phyloP scores from a whole-genome alignment of 441 rosid species.

The Adansonia gregorii region DNA sequence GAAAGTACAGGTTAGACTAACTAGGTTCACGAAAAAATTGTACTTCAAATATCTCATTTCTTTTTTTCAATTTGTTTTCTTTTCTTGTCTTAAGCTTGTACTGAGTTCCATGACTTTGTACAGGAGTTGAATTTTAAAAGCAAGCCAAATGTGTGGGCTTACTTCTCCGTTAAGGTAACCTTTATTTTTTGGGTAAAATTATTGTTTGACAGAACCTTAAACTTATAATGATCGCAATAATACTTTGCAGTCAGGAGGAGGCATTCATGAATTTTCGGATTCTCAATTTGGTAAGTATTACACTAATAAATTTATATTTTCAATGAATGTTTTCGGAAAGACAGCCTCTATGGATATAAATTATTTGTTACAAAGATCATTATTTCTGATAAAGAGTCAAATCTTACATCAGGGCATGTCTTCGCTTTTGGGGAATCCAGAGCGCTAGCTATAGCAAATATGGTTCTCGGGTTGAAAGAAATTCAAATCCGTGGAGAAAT shows the following conservation, averaged over 20 bases:
- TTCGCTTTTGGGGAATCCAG: conserved; percentile 99
- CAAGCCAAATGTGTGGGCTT: conserved; percentile 99
- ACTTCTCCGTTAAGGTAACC: conserved; percentile 98
- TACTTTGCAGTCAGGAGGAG: conserved; percentile 97
- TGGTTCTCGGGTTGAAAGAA: conserved; percentile 99
- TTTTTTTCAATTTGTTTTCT: conserved; percentile 18
- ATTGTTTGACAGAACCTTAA: conserved; percentile 28
- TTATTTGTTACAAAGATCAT: conserved; percentile 20
- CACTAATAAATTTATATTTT: conserved; percentile 19
- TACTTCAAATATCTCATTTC: conserved; percentile 30
- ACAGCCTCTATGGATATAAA: conserved; percentile 7
- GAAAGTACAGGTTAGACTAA: conserved; percentile 84
- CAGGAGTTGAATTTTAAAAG: conserved; percentile 99
- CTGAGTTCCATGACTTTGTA: conserved; percentile 34
- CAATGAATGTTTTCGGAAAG: neutral
- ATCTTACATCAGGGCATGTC: conserved; percentile 76
- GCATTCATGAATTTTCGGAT: conserved; percentile 99
- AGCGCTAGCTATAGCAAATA: conserved; percentile 98
- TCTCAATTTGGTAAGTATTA: conserved; percentile 94
- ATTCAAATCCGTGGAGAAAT: conserved; percentile 99
- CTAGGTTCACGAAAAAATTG: conserved; percentile 16
- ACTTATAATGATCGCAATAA: conserved; percentile 25
- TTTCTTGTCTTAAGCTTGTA: conserved; percentile 23
- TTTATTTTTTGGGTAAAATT: conserved; percentile 25
- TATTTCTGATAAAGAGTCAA: conserved; percentile 29